Evolutionary conservation across 441 rosid species (phyloP), one percentile per base, ranked within the genome.

Genomic region (Monsonia emarginata): DNA sequence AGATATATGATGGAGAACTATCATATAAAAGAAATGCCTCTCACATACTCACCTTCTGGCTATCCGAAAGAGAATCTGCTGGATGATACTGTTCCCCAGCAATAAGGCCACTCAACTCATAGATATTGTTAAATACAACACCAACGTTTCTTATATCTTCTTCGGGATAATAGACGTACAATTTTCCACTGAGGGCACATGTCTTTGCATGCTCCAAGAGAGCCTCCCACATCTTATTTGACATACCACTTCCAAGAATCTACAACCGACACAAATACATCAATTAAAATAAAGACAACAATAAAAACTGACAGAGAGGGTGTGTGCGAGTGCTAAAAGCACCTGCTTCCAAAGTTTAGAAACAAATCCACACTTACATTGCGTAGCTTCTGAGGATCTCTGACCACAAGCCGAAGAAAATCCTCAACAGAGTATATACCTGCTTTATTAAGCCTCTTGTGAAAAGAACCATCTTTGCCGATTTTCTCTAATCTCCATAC

Each of bases 401-500:
- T 80, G 76, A 91, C 98, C 61, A 81, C 75, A 74, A 81, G 75
- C 71, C 91, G 88, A 73, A 95, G 78, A 74, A 95, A 95, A 14
- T 89, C 90, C 80, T 95, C 97, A 24, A 95, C 99, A 24, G 80
- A 34, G 58, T 63, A 42, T 76, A 95, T 88, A 63, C 79, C 76
- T 0, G 38, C 24, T 13, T 16, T 58, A 36, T 72, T 88, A 61
- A 95, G 86, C 82, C 84, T 86, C 83, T 85, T 95, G 85, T 95
- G 99, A 73, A 95, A 91, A 56, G 98, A 85, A 22, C 99, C 99
- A 80, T 95, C 99, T 79, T 95, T 95, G 60, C 95, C 98, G 42
- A 95, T 95, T 84, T 91, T 95, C 83, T 95, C 99, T 85, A 95
- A 75, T 81, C 99, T 88, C 99, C 99, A 95, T 38, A 95, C 99